Conservation (phyloP, 1,139 yeast genomes). For the Chernovozyma aurita region DNA sequence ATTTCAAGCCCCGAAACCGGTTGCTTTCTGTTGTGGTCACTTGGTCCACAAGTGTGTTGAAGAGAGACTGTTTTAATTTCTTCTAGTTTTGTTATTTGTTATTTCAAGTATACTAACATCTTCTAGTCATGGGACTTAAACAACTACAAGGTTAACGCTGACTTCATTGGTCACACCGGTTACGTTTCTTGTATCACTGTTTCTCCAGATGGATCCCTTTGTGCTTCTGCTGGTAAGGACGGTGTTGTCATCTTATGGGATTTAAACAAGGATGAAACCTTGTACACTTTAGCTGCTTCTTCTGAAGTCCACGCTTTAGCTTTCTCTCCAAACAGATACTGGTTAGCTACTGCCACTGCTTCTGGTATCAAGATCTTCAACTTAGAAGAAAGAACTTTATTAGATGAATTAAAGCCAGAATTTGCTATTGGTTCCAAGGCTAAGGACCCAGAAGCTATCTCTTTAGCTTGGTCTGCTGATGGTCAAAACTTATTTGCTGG, state of each 20-base stretch:
- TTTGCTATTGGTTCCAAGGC: conserved; percentile 86
- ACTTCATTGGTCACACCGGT: conserved; percentile 99
- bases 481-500: conserved; percentile 99
- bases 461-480: conserved; percentile 99
- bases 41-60: too few relatives aligned
- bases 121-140: conserved; percentile 89
- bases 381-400: conserved; percentile 91
- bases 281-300: conserved; percentile 93
- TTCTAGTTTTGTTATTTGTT: conserved; percentile 6
- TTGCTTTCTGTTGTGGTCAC: too few relatives aligned
- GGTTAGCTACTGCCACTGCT: conserved; percentile 99
- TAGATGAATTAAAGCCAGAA: conserved; percentile 99
- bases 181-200: conserved; percentile 96
- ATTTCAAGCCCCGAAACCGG: conserved; percentile 2
- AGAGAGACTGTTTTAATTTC: too few relatives aligned
- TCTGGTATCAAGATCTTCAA: conserved; percentile 98
- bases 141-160: conserved; percentile 87
- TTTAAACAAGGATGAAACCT: conserved; percentile 80
- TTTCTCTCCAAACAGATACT: conserved; percentile 99
- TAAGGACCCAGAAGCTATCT: conserved; percentile 97
- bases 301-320: conserved; percentile 98
- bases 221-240: conserved; percentile 99
- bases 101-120: conserved; percentile 19
- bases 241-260: conserved; percentile 99
- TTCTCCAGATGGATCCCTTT: conserved; percentile 99